Evolutionary conservation across 163 green algal genomes (phyloP).

Genomic region (Botryococcus braunii): DNA sequence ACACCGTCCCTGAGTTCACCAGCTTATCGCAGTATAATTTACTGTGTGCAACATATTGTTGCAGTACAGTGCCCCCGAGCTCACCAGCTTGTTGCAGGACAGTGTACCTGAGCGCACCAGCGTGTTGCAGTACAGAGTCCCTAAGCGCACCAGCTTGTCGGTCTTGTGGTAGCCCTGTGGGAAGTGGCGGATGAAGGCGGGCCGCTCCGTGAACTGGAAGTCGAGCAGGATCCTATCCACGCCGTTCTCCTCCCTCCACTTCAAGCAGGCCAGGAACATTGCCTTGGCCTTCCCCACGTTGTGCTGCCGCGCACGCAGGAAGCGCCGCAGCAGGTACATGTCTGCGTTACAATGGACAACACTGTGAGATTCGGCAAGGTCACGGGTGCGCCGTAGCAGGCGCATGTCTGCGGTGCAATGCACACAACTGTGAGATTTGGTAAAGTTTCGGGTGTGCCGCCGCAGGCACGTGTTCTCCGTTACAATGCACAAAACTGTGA

Average conservation of each 20-base stretch:
- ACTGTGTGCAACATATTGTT: too few species aligned
- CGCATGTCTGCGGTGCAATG: too few species aligned
- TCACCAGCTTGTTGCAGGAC: background rate
- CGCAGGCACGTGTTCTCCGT: too few species aligned
- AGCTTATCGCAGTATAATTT: too few species aligned
- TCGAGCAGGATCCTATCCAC: constrained; percentile 69
- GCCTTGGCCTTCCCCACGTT: constrained; percentile 60
- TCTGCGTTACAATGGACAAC: too few species aligned
- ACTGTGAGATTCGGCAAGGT: too few species aligned
- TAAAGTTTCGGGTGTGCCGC: too few species aligned
- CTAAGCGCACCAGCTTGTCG: constrained; percentile 74
- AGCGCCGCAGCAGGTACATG: constrained; percentile 70
- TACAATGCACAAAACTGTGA: too few species aligned
- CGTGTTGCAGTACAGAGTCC: background rate
- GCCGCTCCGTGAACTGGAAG: constrained; percentile 78
- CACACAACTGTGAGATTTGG: too few species aligned
- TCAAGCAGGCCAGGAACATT: constrained; percentile 76
- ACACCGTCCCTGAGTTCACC: too few species aligned
- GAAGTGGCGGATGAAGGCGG: constrained; percentile 74
- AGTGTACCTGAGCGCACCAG: background rate
- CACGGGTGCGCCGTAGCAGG: too few species aligned
- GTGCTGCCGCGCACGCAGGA: constrained; percentile 78
- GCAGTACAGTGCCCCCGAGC: too few species aligned
- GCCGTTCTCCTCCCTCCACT: constrained; percentile 63
- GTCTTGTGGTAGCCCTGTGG: constrained; percentile 86